These are phyloP conservation scores for Paraphoma sp. DNA, from an alignment of 2,329 filamentous ascomycete species.

Conservation along the genomic window DNA sequence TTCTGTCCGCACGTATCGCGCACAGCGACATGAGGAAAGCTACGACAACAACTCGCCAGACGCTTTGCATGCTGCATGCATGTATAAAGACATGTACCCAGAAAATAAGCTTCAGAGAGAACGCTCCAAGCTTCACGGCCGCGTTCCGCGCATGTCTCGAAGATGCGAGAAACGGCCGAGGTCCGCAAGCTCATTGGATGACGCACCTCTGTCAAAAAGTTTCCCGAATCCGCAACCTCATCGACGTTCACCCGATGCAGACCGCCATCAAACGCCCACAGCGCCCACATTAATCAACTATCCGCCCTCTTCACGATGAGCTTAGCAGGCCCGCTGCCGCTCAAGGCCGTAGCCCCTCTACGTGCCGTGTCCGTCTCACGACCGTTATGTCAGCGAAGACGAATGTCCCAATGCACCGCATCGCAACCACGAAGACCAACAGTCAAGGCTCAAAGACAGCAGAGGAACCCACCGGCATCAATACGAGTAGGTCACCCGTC, in stretches of 20 bases:
- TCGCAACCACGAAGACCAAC: conserved; percentile 35
- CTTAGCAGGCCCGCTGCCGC: conserved; percentile 41
- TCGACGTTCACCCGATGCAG: neutral
- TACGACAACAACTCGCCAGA: too few species aligned
- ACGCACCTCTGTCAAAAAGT: conserved; percentile 17
- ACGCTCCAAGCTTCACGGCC: too few species aligned
- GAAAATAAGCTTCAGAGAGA: too few species aligned
- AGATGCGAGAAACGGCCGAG: neutral
- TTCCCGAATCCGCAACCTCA: neutral
- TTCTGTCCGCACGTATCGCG: too few species aligned
- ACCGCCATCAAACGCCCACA: neutral
- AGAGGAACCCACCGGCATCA: conserved; percentile 24
- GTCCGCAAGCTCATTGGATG: neutral
- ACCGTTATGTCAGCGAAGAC: conserved; percentile 34
- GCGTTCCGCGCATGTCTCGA: neutral
- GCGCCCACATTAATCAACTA: conserved; percentile 20
- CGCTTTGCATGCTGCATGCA: too few species aligned
- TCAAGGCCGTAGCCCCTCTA: conserved; percentile 40
- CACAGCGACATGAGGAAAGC: too few species aligned
- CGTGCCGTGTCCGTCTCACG: conserved; percentile 40
- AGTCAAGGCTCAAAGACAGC: conserved; percentile 20
- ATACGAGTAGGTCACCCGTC: conserved; percentile 34
- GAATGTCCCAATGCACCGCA: conserved; percentile 35
- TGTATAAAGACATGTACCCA: too few species aligned
- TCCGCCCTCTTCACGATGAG: conserved; percentile 35